Percentiles rank a stretch among this genome's conserved stretches.
These are phyloP conservation scores for Crithidia fasciculata DNA, from an alignment of 208 protist species.

Conservation along the genomic window DNA sequence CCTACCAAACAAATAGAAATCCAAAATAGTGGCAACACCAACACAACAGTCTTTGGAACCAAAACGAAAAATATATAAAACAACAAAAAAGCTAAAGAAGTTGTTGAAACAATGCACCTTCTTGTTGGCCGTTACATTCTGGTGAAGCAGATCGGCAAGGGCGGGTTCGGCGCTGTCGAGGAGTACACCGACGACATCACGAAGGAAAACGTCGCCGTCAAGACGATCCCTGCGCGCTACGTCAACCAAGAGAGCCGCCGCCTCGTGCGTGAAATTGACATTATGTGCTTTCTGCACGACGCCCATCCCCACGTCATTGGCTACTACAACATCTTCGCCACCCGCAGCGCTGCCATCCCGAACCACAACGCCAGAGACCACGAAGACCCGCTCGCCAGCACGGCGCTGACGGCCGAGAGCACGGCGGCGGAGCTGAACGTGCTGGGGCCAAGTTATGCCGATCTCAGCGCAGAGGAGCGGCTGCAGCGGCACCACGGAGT, in stretches of 20 bases:
- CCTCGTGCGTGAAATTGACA: constrained; percentile 95
- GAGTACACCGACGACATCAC: constrained; percentile 90
- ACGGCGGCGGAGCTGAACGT: constrained; percentile 52
- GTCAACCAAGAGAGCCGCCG: constrained; percentile 93
- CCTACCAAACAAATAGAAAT: too few relatives aligned
- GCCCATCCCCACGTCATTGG: constrained; percentile 95
- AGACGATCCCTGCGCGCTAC: constrained; percentile 85
- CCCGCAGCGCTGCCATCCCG: constrained; percentile 45
- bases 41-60: too few relatives aligned
- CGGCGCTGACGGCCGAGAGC: constrained; percentile 27
- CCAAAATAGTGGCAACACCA: too few relatives aligned
- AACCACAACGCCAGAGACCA: constrained; percentile 24
- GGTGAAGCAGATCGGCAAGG: constrained; percentile 81
- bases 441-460: constrained; percentile 32
- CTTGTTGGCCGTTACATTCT: constrained; percentile 81
- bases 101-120: constrained; percentile 14
- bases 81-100: constrained; percentile 6
- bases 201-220: constrained; percentile 85
- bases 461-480: constrained; percentile 35
- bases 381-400: constrained; percentile 52
- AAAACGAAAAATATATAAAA: constrained; percentile 1
- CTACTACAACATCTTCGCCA: constrained; percentile 96
- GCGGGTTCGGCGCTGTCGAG: constrained; percentile 98
- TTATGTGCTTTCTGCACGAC: constrained; percentile 95
- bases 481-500: constrained; percentile 47